Evolutionary conservation across 2,329 filamentous ascomycete species (phyloP).

Genomic region (Xylaria sp.): DNA sequence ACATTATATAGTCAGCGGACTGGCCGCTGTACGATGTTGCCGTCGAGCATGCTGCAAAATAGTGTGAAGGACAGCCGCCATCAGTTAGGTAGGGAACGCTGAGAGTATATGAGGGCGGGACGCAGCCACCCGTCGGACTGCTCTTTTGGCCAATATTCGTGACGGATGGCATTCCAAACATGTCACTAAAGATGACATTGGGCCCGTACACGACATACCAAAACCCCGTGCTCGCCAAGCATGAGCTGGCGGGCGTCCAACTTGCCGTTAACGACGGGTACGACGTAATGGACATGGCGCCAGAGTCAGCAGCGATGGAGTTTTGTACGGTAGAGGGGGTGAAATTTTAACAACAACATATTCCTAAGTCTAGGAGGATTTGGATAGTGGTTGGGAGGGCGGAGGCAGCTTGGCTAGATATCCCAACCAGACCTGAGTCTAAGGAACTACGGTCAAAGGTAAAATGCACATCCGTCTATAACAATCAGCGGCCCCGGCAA

Average conservation of each 20-base stretch:
- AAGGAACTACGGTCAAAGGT: not conserved
- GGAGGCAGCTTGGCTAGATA: not conserved
- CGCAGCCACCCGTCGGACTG: conserved; percentile 24
- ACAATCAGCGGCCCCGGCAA: not conserved
- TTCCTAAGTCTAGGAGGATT: not conserved
- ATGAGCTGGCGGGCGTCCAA: conserved; percentile 19
- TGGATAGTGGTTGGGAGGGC: not conserved
- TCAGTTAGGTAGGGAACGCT: conserved; percentile 22
- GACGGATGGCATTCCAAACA: conserved; percentile 29
- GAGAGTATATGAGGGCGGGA: conserved; percentile 23
- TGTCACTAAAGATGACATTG: conserved; percentile 11
- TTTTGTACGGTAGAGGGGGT: not conserved
- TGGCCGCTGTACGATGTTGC: conserved; percentile 11
- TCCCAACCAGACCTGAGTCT: not conserved
- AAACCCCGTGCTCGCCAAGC: conserved; percentile 19
- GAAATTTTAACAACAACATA: not conserved
- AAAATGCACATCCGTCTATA: not conserved
- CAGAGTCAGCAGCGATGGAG: not conserved
- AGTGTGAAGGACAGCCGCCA: conserved; percentile 13
- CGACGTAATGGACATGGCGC: conserved; percentile 2
- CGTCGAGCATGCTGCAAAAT: conserved; percentile 26
- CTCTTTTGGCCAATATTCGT: conserved; percentile 15
- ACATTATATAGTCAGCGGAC: conserved; percentile 19
- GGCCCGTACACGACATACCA: conserved; percentile 25
- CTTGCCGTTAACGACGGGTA: conserved; percentile 16